phyloP scores from a whole-genome alignment of 2,329 filamentous ascomycete species.

The Cercospora zeina region DNA sequence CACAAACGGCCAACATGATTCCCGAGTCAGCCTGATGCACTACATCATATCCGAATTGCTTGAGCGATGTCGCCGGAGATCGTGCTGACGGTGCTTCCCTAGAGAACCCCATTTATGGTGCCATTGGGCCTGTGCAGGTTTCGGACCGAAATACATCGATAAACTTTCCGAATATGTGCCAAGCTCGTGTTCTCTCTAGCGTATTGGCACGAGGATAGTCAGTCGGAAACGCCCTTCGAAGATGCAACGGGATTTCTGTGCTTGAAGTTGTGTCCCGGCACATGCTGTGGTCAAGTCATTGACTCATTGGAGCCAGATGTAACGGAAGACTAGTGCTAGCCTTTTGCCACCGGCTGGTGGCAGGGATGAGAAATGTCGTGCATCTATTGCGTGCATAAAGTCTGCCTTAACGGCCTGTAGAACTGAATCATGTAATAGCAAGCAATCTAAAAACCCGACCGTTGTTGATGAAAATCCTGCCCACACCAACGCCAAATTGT shows the following conservation, averaged over 20 bases:
- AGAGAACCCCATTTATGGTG: too few relatives aligned
- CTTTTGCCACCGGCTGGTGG: too few relatives aligned
- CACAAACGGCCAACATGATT: too few relatives aligned
- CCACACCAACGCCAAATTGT: neutral
- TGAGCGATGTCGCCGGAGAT: neutral
- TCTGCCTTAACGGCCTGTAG: neutral
- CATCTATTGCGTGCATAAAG: neutral
- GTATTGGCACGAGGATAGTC: neutral
- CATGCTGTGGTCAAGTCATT: too few relatives aligned
- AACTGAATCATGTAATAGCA: neutral
- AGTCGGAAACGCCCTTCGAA: neutral
- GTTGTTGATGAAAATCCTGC: neutral
- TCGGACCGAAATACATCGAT: constrained; percentile 12
- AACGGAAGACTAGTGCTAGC: too few relatives aligned
- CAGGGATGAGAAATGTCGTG: neutral
- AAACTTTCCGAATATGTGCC: constrained; percentile 2
- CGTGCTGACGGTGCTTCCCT: neutral
- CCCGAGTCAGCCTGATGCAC: neutral
- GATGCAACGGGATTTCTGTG: too few relatives aligned
- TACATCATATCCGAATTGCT: neutral
- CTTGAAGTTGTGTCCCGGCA: too few relatives aligned
- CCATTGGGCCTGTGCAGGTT: neutral
- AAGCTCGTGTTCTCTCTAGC: neutral
- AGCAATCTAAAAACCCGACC: neutral
- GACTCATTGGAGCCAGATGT: too few relatives aligned